Evolutionary conservation across 1,284 basidiomycete genomes (phyloP).

Genomic region (Waitea zeae): DNA sequence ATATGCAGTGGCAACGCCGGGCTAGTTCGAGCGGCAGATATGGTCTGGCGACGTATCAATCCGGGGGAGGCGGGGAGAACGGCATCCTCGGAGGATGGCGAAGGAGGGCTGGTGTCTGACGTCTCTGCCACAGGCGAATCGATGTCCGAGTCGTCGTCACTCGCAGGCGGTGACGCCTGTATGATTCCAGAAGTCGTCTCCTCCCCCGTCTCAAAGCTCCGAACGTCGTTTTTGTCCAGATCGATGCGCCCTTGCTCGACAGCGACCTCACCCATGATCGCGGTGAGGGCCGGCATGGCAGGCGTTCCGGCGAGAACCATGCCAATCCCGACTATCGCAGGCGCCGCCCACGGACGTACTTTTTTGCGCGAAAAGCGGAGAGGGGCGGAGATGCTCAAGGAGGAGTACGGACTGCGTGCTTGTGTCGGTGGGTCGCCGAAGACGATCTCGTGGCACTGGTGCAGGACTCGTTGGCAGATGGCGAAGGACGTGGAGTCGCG

Average conservation of each 20-base stretch:
- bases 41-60: slow-evolving; percentile 24
- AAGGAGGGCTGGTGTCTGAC: neutral
- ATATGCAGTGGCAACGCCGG: slow-evolving; percentile 49
- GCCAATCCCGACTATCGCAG: slow-evolving; percentile 77
- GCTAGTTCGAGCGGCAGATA: slow-evolving; percentile 49
- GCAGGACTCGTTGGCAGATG: slow-evolving; percentile 86
- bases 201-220: slow-evolving; percentile 28
- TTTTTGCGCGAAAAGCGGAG: slow-evolving; percentile 32
- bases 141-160: neutral
- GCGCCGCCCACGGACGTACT: slow-evolving; percentile 54
- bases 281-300: slow-evolving; percentile 60
- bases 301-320: slow-evolving; percentile 64
- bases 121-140: neutral
- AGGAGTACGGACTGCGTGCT: slow-evolving; percentile 44
- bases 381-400: slow-evolving; percentile 26
- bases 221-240: slow-evolving; percentile 28
- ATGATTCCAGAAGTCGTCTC: too few species aligned
- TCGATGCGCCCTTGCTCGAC: slow-evolving; percentile 76
- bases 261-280: slow-evolving; percentile 67
- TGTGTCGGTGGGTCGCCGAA: slow-evolving; percentile 76
- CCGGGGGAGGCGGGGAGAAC: slow-evolving; percentile 8
- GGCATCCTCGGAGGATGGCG: too few species aligned
- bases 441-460: slow-evolving; percentile 92
- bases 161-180: too few species aligned
- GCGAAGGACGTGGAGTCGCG: slow-evolving; percentile 67